Conservation (phyloP, 495 filamentous ascomycete species). For the Thozetella sp. region DNA sequence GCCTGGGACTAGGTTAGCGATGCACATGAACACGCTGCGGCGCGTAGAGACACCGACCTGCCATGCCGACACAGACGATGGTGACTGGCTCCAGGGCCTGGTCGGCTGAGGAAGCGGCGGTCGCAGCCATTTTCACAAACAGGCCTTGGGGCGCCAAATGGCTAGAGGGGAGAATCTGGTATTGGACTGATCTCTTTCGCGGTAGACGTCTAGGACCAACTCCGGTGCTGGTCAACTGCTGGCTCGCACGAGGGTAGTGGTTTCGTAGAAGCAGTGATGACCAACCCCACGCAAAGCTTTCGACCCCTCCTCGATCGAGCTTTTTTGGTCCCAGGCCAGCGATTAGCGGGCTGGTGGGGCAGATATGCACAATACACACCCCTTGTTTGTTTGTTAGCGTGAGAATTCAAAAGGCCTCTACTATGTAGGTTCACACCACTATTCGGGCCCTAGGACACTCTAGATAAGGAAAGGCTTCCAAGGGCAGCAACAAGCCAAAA, state of each 20-base stretch:
- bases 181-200: neutral
- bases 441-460: too few relatives aligned
- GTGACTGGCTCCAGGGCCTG: constrained; percentile 48
- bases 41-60: constrained; percentile 50
- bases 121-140: constrained; percentile 17
- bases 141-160: neutral
- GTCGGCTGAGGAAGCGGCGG: constrained; percentile 12
- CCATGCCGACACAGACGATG: constrained; percentile 97
- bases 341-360: too few relatives aligned
- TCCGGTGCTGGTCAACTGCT: neutral
- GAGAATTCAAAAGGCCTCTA: too few relatives aligned
- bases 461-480: too few relatives aligned
- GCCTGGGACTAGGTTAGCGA: constrained; percentile 45
- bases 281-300: neutral
- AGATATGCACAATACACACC: too few relatives aligned
- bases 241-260: neutral
- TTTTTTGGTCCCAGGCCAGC: too few relatives aligned
- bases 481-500: too few relatives aligned
- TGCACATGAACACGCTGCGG: neutral
- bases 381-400: too few relatives aligned
- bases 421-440: too few relatives aligned
- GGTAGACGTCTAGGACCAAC: neutral
- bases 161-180: neutral
- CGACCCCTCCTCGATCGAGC: too few relatives aligned
- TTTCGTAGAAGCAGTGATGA: neutral